Conservation (phyloP, 2,329 filamentous ascomycete genomes). For the Lachnellula suecica region DNA sequence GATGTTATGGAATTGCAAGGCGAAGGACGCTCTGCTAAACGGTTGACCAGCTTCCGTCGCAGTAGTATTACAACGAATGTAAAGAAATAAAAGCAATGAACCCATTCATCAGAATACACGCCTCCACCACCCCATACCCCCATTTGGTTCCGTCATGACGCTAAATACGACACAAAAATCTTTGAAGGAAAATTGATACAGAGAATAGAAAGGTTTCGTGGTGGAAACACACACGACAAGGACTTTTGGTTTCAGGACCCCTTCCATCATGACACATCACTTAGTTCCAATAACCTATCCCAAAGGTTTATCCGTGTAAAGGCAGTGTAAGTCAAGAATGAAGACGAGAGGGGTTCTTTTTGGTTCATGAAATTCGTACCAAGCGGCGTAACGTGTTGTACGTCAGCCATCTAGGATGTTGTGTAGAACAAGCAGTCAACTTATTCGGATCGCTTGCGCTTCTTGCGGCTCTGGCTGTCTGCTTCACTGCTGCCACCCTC, state of each 20-base stretch:
- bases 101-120: constrained; percentile 23
- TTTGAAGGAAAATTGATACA: constrained; percentile 31
- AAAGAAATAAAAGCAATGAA: constrained; percentile 23
- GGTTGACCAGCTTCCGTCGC: constrained; percentile 31
- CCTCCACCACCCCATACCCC: constrained; percentile 15
- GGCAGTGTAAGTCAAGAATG: constrained; percentile 25
- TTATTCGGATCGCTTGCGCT: constrained; percentile 72
- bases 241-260: constrained; percentile 28
- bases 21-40: constrained; percentile 23
- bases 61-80: constrained; percentile 34
- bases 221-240: constrained; percentile 26
- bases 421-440: background rate
- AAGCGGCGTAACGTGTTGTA: constrained; percentile 12
- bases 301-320: constrained; percentile 26
- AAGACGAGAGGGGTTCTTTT: constrained; percentile 25
- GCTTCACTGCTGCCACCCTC: constrained; percentile 49
- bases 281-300: constrained; percentile 27
- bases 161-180: constrained; percentile 31
- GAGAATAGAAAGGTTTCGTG: constrained; percentile 27
- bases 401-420: background rate
- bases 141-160: constrained; percentile 32
- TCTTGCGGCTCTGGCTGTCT: constrained; percentile 60
- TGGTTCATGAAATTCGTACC: constrained; percentile 30
- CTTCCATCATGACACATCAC: constrained; percentile 31
- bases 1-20: constrained; percentile 15